Evolutionary conservation across 2,329 filamentous ascomycete species (phyloP).

Genomic region (Alternaria sp.): DNA sequence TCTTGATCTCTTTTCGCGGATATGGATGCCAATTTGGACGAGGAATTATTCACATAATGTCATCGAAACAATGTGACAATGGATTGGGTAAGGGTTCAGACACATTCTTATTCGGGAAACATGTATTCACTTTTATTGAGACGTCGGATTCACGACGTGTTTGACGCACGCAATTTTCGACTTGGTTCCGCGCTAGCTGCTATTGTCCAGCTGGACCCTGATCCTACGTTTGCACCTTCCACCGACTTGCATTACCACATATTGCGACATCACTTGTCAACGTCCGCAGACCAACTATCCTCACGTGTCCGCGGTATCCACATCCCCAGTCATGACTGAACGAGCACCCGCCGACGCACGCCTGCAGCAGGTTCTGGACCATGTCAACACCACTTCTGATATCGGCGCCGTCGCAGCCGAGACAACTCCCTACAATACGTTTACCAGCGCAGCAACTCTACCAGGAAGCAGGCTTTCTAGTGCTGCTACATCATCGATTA

Average conservation of each 20-base stretch:
- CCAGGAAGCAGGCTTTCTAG: background rate
- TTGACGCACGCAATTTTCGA: background rate
- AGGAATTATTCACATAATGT: background rate
- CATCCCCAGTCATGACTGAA: background rate
- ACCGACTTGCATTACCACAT: background rate
- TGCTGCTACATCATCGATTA: background rate
- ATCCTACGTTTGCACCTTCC: background rate
- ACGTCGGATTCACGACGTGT: background rate
- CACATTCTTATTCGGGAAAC: background rate
- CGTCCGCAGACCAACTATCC: background rate
- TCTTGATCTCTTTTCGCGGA: background rate
- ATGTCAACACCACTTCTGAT: background rate
- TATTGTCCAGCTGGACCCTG: background rate
- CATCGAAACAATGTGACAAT: background rate
- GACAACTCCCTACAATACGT: background rate
- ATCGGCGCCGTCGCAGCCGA: background rate
- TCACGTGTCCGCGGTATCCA: background rate
- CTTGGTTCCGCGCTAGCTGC: background rate
- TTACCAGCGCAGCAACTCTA: background rate
- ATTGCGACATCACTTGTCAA: background rate
- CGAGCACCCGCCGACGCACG: background rate
- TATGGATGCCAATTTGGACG: background rate
- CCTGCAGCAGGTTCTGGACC: background rate
- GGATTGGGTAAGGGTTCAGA: background rate
- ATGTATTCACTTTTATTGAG: background rate